Percentiles rank a stretch among this genome's conserved stretches.
Evolutionary conservation across 139 green algal genomes (phyloP).

Genomic region (Trebouxia sp.): DNA sequence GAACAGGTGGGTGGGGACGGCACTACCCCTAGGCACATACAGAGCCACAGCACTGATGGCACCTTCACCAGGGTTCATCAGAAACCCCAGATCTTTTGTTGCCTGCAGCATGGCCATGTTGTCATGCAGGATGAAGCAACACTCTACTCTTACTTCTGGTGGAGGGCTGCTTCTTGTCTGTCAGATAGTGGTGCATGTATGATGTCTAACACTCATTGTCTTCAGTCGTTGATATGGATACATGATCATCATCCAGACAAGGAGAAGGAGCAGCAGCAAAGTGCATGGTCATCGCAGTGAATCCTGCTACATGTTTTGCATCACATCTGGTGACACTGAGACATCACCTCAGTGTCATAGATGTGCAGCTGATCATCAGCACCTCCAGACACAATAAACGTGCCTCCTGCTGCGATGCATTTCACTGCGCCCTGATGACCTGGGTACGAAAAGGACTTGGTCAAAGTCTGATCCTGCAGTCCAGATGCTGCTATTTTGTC

Average conservation of each 20-base stretch:
- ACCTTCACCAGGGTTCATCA: constrained; percentile 84
- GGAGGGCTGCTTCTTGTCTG: constrained; percentile 34
- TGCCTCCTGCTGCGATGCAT: constrained; percentile 62
- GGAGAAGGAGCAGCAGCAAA: background rate
- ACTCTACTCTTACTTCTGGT: too few species aligned
- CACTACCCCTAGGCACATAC: constrained; percentile 47
- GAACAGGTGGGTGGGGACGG: constrained; percentile 75
- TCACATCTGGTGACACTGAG: too few species aligned
- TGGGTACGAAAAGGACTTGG: constrained; percentile 57
- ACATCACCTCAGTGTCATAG: constrained; percentile 69
- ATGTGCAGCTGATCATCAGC: constrained; percentile 81
- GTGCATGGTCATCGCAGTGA: background rate
- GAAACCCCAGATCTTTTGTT: constrained; percentile 68
- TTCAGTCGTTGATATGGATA: constrained; percentile 16
- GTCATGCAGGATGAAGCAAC: too few species aligned
- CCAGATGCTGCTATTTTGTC: constrained; percentile 33
- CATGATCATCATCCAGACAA: constrained; percentile 29
- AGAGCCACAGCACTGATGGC: constrained; percentile 73
- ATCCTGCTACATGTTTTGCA: too few species aligned
- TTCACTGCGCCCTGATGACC: constrained; percentile 67
- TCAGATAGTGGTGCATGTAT: constrained; percentile 16
- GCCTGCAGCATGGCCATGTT: background rate
- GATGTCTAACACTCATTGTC: constrained; percentile 28
- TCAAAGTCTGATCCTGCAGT: constrained; percentile 32
- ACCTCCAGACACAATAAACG: constrained; percentile 71